These are phyloP conservation scores for Chlorella sorokiniana DNA, from an alignment of 139 green algal species.

Conservation along the genomic window DNA sequence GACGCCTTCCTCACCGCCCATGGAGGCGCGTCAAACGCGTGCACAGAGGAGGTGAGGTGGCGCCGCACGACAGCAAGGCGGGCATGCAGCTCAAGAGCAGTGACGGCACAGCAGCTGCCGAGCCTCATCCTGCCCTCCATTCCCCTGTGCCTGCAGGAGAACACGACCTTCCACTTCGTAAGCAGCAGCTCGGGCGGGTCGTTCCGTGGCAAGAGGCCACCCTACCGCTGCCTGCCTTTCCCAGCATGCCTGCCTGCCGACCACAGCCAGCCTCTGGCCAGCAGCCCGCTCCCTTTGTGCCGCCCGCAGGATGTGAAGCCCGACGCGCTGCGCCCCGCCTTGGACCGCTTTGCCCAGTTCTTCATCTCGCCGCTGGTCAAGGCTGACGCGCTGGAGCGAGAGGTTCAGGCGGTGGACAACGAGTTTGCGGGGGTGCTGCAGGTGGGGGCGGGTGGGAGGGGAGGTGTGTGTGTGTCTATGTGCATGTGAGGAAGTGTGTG, in stretches of 20 bases:
- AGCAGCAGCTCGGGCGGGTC: no score
- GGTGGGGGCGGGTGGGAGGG: background rate
- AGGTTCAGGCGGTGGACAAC: constrained; percentile 89
- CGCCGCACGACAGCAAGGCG: background rate
- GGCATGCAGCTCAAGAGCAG: background rate
- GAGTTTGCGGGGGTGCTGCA: constrained; percentile 74
- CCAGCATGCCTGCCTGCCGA: background rate
- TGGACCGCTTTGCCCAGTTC: constrained; percentile 96
- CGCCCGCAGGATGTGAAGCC: constrained; percentile 73
- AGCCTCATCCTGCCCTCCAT: background rate
- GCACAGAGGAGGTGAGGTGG: constrained; percentile 82
- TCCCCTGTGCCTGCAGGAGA: constrained; percentile 68
- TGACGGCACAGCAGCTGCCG: background rate
- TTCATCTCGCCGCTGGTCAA: constrained; percentile 91
- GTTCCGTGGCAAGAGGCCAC: no score
- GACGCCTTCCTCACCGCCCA: constrained; percentile 88
- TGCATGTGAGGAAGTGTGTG: background rate
- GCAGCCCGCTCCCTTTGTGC: constrained; percentile 83
- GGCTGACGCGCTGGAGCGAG: constrained; percentile 83
- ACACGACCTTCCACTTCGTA: constrained; percentile 66
- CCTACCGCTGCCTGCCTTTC: background rate
- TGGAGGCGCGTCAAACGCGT: constrained; percentile 91
- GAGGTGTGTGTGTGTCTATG: background rate
- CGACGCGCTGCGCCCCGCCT: constrained; percentile 68
- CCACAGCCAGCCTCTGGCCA: background rate